phyloP scores from a whole-genome alignment of 345 rosid species.

The Hibiscus mutabilis region DNA sequence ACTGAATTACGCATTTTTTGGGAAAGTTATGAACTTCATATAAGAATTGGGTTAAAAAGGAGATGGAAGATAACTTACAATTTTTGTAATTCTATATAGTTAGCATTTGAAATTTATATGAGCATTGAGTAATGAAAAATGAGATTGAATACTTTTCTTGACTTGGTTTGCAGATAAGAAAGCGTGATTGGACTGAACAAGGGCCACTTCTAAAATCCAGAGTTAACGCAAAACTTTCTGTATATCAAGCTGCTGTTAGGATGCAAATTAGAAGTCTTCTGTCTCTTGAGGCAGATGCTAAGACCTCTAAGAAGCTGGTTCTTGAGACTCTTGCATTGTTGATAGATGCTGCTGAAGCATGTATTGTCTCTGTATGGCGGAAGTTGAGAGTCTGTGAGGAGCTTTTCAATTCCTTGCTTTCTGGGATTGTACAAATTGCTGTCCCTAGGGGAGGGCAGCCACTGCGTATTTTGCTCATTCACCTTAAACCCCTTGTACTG shows the following conservation, averaged over 20 bases:
- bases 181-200: constrained; percentile 91
- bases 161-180: constrained; percentile 62
- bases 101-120: constrained; percentile 12
- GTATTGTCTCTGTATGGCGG: constrained; percentile 88
- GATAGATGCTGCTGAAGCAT: constrained; percentile 88
- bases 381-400: constrained; percentile 88
- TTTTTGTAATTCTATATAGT: not conserved
- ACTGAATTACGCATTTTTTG: not conserved
- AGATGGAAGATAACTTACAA: not conserved
- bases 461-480: constrained; percentile 88
- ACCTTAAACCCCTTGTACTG: constrained; percentile 82
- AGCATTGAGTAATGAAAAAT: constrained; percentile 5
- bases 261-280: constrained; percentile 71
- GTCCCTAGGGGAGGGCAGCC: constrained; percentile 90
- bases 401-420: constrained; percentile 70
- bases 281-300: constrained; percentile 80
- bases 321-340: constrained; percentile 80
- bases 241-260: constrained; percentile 75
- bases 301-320: constrained; percentile 75
- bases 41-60: not conserved
- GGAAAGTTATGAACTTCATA: constrained; percentile 5
- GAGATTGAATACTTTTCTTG: constrained; percentile 16
- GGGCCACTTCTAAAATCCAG: constrained; percentile 79
- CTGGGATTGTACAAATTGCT: constrained; percentile 81
- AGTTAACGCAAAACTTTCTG: constrained; percentile 71